Conservation (phyloP, 2,329 filamentous ascomycete genomes). For the Rutstroemia sp. region DNA sequence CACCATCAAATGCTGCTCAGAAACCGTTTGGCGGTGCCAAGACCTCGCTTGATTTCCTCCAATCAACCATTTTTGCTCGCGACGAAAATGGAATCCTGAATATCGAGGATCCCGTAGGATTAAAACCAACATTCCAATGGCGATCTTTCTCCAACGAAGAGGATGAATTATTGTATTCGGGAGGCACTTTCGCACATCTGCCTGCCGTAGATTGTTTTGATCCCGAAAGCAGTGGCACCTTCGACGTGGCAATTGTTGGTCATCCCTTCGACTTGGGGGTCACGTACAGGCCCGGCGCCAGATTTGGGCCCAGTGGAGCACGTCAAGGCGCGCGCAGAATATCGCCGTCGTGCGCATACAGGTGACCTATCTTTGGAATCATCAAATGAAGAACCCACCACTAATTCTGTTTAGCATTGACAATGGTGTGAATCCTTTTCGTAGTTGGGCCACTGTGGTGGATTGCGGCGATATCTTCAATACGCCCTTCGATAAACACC, state of each 20-base stretch:
- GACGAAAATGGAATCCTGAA: not conserved
- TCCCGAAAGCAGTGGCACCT: conserved; percentile 17
- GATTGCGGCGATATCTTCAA: conserved; percentile 28
- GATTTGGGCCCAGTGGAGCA: conserved; percentile 27
- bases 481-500: conserved; percentile 26
- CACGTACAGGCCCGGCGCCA: conserved; percentile 25
- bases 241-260: conserved; percentile 28
- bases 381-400: not conserved
- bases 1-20: not conserved
- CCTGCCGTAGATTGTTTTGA: conserved; percentile 22
- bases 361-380: conserved; percentile 17
- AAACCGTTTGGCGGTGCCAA: not conserved
- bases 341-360: conserved; percentile 18
- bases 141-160: conserved; percentile 9
- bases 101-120: conserved; percentile 10
- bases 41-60: conserved; percentile 9
- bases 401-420: conserved; percentile 22
- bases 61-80: conserved; percentile 14
- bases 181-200: conserved; percentile 26
- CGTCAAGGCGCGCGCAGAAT: conserved; percentile 23
- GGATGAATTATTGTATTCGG: not conserved
- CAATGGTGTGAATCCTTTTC: conserved; percentile 25
- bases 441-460: conserved; percentile 22
- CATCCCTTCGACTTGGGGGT: conserved; percentile 28
- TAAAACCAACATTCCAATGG: conserved; percentile 19